Conservation (phyloP, 2,329 filamentous ascomycete species). For the Fusarium xyrophilum region DNA sequence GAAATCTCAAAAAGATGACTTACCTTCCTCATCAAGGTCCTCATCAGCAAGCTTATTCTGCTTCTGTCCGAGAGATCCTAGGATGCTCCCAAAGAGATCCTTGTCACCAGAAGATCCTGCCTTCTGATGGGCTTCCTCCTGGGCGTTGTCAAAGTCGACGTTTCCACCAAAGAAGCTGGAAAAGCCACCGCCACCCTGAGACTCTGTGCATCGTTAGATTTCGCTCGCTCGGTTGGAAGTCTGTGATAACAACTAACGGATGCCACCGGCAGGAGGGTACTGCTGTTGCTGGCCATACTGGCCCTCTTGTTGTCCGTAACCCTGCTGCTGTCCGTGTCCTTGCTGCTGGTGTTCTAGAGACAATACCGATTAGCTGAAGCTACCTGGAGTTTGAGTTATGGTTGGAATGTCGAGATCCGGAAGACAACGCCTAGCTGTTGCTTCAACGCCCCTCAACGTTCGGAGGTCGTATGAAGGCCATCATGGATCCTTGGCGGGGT, state of each 20-base stretch:
- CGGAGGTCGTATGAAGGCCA: slow-evolving; percentile 15
- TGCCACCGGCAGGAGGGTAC: slow-evolving; percentile 34
- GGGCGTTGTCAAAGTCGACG: slow-evolving; percentile 57
- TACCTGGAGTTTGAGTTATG: background rate
- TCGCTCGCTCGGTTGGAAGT: background rate
- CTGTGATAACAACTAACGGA: slow-evolving; percentile 38
- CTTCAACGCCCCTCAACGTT: background rate
- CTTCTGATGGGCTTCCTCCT: slow-evolving; percentile 55
- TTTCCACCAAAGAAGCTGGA: slow-evolving; percentile 51
- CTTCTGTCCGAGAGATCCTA: slow-evolving; percentile 57
- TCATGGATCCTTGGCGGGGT: slow-evolving; percentile 37
- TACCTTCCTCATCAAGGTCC: slow-evolving; percentile 59
- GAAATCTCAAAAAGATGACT: slow-evolving; percentile 1
- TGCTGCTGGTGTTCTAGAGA: slow-evolving; percentile 20
- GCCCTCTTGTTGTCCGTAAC: slow-evolving; percentile 19
- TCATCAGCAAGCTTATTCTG: slow-evolving; percentile 57
- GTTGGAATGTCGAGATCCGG: background rate
- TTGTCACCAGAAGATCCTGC: slow-evolving; percentile 56
- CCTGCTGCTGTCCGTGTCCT: slow-evolving; percentile 13
- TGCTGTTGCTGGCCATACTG: slow-evolving; percentile 33
- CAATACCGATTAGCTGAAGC: slow-evolving; percentile 3
- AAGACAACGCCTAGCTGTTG: background rate
- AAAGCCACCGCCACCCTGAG: slow-evolving; percentile 47
- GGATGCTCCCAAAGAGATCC: slow-evolving; percentile 58
- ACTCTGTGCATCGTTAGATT: slow-evolving; percentile 41